Percentiles rank a stretch among this genome's conserved stretches.
Evolutionary conservation across 805 yeast genomes (phyloP).

Genomic region (Saccharomyces jurei): DNA sequence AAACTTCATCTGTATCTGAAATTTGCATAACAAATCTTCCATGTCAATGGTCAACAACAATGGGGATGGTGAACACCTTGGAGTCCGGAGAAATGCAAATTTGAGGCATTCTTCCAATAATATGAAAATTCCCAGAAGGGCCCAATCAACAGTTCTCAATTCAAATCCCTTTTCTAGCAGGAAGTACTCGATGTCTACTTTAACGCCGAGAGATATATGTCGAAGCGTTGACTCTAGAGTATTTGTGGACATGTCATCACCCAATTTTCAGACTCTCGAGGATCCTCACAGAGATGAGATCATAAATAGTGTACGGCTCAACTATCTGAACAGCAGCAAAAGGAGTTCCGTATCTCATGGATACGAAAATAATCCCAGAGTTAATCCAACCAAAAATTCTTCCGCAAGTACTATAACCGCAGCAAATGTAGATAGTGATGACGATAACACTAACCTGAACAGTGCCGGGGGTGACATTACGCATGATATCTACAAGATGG

Average conservation of each 20-base stretch:
- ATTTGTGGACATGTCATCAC: constrained; percentile 24
- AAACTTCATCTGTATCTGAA: background rate
- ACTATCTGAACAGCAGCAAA: constrained; percentile 17
- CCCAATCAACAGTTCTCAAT: constrained; percentile 6
- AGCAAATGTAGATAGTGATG: background rate
- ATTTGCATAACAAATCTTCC: background rate
- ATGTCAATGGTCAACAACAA: background rate
- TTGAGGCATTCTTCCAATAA: background rate
- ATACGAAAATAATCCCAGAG: background rate
- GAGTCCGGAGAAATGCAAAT: background rate
- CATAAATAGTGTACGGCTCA: constrained; percentile 25
- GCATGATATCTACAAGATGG: constrained; percentile 29
- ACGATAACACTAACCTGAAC: constrained; percentile 2
- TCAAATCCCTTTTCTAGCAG: constrained; percentile 8
- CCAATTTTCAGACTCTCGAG: constrained; percentile 25
- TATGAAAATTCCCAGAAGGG: background rate
- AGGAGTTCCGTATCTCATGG: background rate
- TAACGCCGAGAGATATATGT: background rate
- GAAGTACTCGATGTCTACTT: constrained; percentile 8
- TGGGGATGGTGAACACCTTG: background rate
- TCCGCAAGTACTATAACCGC: background rate
- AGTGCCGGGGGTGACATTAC: constrained; percentile 33
- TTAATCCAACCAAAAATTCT: background rate
- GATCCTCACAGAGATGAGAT: constrained; percentile 25
- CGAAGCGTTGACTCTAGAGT: constrained; percentile 20